Base-by-base conservation (phyloP, 2,329 filamentous ascomycete genomes). In the Trichoderma polysporum region DNA sequence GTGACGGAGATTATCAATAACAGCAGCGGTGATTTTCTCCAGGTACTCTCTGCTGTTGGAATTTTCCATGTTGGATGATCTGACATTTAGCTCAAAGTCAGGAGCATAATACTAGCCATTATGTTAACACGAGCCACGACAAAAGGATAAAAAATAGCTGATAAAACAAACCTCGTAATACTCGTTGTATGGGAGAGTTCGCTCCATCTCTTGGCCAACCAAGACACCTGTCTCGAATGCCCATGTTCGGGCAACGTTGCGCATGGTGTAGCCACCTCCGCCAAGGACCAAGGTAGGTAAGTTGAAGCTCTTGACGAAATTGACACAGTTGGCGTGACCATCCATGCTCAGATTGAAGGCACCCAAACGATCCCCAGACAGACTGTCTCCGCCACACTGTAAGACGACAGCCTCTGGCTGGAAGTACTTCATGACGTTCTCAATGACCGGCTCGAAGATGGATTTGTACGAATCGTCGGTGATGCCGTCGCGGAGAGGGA, bases 331-430 rank as follows among this genome's bases (percentile, higher is more conserved):
- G 71, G 94, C 94, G 77, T 99, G 95, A 4, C 94, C 94, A 73
- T 90, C 90, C 87, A 99, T 97, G 79, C 96, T 98, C 69, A 99
- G 85, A 77, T 98, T 99, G 85, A 99, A 99, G 78, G 94, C 96
- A 61, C 95, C 95, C 0, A 99, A 86, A 39, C 95, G 89, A 79
- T 99, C 95, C 56, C 95, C 94, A 31, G 94, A 97, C 17, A 99
- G 85, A 74, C 91, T 96, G 81, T 99, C 95, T 57, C 94, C 94
- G 65, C 95, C 95, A 75, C 95, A 99, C 78, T 99, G 95, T 3
- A 99, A 85, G 5, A 98, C 95, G 64, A 99, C 94, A 4, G 94
- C 94, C 72, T 93, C 89, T 0, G 95, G 95, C 66, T 91, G 89
- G 82, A 94, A 99, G 74, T 90, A 93, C 66, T 91, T 87, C 82